A percentile compares a stretch with the other conserved stretches of the same genome.
Evolutionary conservation across 805 yeast genomes (phyloP).

Genomic region (Kazachstania taianensis): DNA sequence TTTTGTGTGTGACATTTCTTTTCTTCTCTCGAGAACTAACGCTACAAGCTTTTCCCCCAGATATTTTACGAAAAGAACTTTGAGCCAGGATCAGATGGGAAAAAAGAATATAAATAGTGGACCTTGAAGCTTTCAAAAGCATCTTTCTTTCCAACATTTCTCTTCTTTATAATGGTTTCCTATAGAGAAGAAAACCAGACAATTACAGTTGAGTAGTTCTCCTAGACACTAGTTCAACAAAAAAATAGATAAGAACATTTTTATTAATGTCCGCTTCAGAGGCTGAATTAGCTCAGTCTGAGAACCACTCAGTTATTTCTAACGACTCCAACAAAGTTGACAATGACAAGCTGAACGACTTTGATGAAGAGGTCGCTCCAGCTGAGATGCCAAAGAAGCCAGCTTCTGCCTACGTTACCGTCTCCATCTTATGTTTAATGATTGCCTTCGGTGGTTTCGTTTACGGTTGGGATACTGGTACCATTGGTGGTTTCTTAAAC

Average conservation of each 20-base stretch:
- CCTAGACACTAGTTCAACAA: background rate
- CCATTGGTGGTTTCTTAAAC: too few relatives aligned
- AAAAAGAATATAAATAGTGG: background rate
- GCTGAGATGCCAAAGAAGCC: too few relatives aligned
- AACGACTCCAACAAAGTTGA: slow-evolving; percentile 3
- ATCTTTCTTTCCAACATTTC: background rate
- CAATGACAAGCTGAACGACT: slow-evolving; percentile 1
- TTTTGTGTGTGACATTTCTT: background rate
- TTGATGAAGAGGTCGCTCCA: slow-evolving; percentile 2
- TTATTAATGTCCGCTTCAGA: background rate
- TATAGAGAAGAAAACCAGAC: too few relatives aligned
- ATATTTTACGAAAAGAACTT: background rate
- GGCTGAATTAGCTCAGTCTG: background rate
- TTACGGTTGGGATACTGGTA: too few relatives aligned
- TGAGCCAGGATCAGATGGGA: background rate
- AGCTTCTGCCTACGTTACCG: too few relatives aligned
- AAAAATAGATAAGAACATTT: background rate
- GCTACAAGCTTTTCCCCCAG: background rate
- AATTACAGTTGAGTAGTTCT: background rate
- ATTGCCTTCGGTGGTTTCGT: slow-evolving; percentile 33
- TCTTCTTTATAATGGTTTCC: background rate
- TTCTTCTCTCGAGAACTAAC: background rate
- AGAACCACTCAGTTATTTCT: slow-evolving; percentile 3
- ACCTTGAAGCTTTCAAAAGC: background rate
- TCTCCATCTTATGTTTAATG: too few relatives aligned